phyloP scores from a whole-genome alignment of 2,329 filamentous ascomycete species.

The Botrytis fabae region DNA sequence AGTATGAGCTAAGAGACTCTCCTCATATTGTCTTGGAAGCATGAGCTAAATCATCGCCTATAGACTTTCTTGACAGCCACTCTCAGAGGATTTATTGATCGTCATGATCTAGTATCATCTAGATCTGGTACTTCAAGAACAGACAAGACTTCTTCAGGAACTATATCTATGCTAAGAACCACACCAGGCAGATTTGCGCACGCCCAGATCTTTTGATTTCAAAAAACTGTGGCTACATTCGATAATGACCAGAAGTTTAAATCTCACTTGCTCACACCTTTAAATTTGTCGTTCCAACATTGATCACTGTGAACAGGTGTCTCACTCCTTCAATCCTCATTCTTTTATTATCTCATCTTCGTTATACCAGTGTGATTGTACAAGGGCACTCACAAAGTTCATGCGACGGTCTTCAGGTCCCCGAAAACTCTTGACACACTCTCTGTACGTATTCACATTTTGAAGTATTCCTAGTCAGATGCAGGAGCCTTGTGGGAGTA shows the following conservation, averaged over 20 bases:
- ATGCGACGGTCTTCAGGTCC: neutral
- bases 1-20: neutral
- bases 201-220: neutral
- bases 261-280: neutral
- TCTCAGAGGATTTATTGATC: neutral
- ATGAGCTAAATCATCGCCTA: neutral
- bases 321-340: neutral
- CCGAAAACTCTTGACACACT: neutral
- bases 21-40: neutral
- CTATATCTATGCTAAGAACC: neutral
- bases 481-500: neutral
- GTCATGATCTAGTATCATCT: neutral
- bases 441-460: slow-evolving; percentile 18
- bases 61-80: neutral
- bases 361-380: neutral
- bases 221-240: neutral
- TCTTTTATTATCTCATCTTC: neutral
- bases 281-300: neutral
- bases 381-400: neutral
- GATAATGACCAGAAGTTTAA: neutral
- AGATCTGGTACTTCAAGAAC: neutral
- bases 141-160: neutral
- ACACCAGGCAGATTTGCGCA: neutral
- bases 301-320: neutral
- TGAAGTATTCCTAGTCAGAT: neutral